Evolutionary conservation across 768 basidiomycete species (phyloP), one percentile per base, ranked within the genome.

Genomic region (Rhizopogon salebrosus): DNA sequence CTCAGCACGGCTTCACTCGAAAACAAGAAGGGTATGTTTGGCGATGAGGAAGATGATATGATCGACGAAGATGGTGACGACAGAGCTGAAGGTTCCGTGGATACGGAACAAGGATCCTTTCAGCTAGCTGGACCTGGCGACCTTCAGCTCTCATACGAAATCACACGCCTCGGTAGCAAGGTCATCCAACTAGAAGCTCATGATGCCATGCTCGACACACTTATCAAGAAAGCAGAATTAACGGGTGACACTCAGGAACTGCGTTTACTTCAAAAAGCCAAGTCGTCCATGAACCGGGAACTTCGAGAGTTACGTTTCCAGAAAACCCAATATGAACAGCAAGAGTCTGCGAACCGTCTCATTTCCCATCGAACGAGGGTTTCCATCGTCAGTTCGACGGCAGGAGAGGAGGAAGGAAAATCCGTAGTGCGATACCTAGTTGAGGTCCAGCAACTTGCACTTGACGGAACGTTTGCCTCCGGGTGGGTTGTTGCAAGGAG

Each of bases 171-270:
- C 2, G 75, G 78, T 18, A 80, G 85, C 41, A 90, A 91, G 53
- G 82, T 98, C 52, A 71, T 74, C 6, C 87, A 88, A 56, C 72
- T 94, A 13, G 82, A 90, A 57, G 78, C 82, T 1, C 97, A 98
- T 60, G 87, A 91, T 51, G 70, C 79, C 34, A 89, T 92, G 73
- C 78, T 99, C 4, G 87, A 90, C 54, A 89, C 85, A 1, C 73
- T 98, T 40, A 92, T 97, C 62, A 90, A 90, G 62, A 95, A 95
- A 66, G 97, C 97, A 1, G 97, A 98, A 63, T 72, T 98, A 36
- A 92, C 91, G 4, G 97, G 95, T 0, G 93, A 92, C 63, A 83
- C 80, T 1, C 85, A 88, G 60, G 95, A 98, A 68, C 78, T 95
- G 20, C 80, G 79, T 53, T 77, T 98, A 40, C 80, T 98, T 43